A percentile compares a stretch with the other conserved stretches of the same genome.
phyloP scores from a whole-genome alignment of 1,284 basidiomycete species.

The Bjerkandera adusta region DNA sequence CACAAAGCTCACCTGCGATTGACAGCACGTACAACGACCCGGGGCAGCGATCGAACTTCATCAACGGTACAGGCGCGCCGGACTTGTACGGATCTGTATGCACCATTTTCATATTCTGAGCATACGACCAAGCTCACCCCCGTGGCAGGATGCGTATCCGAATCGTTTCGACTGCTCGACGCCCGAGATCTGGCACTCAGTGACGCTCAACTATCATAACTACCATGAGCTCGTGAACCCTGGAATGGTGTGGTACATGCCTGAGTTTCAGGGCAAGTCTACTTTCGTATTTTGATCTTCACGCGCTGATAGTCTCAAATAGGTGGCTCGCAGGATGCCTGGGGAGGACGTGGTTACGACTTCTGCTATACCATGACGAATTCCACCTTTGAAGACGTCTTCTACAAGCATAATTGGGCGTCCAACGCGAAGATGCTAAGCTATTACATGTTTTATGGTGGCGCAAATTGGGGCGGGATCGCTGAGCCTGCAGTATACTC shows the following conservation, averaged over 20 bases:
- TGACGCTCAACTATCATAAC: slow-evolving; percentile 52
- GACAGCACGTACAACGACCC: slow-evolving; percentile 65
- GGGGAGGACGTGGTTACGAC: slow-evolving; percentile 65
- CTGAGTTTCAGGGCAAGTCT: slow-evolving; percentile 40
- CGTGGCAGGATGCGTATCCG: slow-evolving; percentile 57
- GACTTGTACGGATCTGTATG: slow-evolving; percentile 50
- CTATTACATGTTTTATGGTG: slow-evolving; percentile 80
- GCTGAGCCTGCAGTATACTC: slow-evolving; percentile 67
- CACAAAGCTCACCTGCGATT: not conserved
- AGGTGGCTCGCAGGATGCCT: slow-evolving; percentile 73
- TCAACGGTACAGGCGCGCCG: slow-evolving; percentile 61
- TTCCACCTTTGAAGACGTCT: slow-evolving; percentile 70
- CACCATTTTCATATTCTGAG: not conserved
- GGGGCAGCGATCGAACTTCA: slow-evolving; percentile 55
- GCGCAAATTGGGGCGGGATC: slow-evolving; percentile 77
- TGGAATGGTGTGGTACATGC: slow-evolving; percentile 61
- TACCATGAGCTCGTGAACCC: slow-evolving; percentile 58
- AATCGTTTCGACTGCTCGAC: slow-evolving; percentile 74
- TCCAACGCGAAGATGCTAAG: slow-evolving; percentile 74
- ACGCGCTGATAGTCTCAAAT: not conserved
- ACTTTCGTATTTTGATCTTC: not conserved
- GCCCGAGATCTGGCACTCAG: slow-evolving; percentile 56
- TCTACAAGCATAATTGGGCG: slow-evolving; percentile 74
- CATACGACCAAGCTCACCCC: not conserved
- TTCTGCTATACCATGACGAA: slow-evolving; percentile 60